These are phyloP conservation scores for Russula sp. DNA, from an alignment of 768 basidiomycete species.

Conservation along the genomic window DNA sequence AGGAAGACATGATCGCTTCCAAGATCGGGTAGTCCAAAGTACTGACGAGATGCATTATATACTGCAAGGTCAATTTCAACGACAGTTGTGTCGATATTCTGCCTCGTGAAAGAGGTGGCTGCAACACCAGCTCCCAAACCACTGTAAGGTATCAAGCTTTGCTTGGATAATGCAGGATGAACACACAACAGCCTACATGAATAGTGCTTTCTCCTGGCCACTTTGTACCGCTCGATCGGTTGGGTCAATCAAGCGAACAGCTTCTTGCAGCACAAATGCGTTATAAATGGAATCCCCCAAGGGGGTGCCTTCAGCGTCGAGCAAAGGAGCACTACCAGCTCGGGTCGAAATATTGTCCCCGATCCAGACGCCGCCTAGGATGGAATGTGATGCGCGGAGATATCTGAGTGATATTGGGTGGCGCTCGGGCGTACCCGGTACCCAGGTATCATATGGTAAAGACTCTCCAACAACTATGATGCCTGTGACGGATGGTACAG, in stretches of 20 bases:
- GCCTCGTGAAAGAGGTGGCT: conserved; percentile 63
- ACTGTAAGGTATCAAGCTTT: conserved; percentile 35
- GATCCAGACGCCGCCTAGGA: conserved; percentile 74
- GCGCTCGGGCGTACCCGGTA: conserved; percentile 10
- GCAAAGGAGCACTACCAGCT: conserved; percentile 27
- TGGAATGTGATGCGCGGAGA: conserved; percentile 46
- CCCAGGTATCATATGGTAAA: conserved; percentile 30
- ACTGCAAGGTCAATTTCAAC: conserved; percentile 94
- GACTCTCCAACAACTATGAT: conserved; percentile 76
- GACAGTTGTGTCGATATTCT: conserved; percentile 66
- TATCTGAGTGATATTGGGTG: conserved; percentile 33
- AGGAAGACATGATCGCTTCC: conserved; percentile 55
- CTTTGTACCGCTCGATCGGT: conserved; percentile 33
- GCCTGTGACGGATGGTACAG: conserved; percentile 68
- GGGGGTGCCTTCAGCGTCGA: conserved; percentile 45
- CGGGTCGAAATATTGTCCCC: conserved; percentile 37
- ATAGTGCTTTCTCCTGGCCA: conserved; percentile 46
- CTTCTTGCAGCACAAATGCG: conserved; percentile 84
- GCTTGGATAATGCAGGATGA: neutral
- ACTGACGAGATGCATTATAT: conserved; percentile 70
- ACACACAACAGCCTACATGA: conserved; percentile 48
- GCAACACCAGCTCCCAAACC: conserved; percentile 86
- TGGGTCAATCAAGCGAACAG: conserved; percentile 59
- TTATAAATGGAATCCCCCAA: conserved; percentile 78
- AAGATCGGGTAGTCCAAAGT: conserved; percentile 72